Evolutionary conservation across 1,284 basidiomycete species (phyloP), one percentile per base, ranked within the genome.

Genomic region (Ceratobasidium sp.): DNA sequence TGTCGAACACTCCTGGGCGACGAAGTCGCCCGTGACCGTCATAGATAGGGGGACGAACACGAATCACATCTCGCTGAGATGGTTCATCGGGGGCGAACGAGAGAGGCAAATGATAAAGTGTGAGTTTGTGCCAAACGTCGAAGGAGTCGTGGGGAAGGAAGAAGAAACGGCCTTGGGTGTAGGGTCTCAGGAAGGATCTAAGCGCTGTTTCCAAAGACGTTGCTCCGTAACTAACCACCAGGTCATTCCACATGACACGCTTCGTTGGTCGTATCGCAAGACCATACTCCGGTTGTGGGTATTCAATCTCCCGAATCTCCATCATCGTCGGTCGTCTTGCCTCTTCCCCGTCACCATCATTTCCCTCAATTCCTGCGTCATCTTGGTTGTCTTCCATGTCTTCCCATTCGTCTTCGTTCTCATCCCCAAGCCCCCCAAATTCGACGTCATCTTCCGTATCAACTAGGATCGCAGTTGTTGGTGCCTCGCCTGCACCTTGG

Each of bases 61-160:
- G 63, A 10, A 65, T 47, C 3, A 61, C 58, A 37, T 61, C 58
- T 11, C 35, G 58, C 3, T 61, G 58, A 0, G 11, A 33, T 4
- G 58, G 58, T n/a, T 61, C 58, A 33, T 61, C 58, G 8, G 58
- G 58, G 35, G 58, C 58, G 20, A 61, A 61, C 3, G 33, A n/a
- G 58, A 61, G 31, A 1, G 58, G 58, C 7, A 3, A 33, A 17
- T 61, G 58, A 33, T 37, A 37, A 17, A 61, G 33, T 0, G 33
- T 37, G 4, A 61, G 33, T 61, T 61, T 61, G 35, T 61, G 58
- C 58, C 58, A 61, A 0, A 37, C 1, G 35, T 37, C 58, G 17
- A 61, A 61, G 31, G 11, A 4, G 11, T 54, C 51, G 51, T n/a
- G 26, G 51, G 51, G 51, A n/a, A 54, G 51, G 51, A 54, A 10